phyloP scores from a whole-genome alignment of 2,329 filamentous ascomycete genomes.

The Capronia coronata region DNA sequence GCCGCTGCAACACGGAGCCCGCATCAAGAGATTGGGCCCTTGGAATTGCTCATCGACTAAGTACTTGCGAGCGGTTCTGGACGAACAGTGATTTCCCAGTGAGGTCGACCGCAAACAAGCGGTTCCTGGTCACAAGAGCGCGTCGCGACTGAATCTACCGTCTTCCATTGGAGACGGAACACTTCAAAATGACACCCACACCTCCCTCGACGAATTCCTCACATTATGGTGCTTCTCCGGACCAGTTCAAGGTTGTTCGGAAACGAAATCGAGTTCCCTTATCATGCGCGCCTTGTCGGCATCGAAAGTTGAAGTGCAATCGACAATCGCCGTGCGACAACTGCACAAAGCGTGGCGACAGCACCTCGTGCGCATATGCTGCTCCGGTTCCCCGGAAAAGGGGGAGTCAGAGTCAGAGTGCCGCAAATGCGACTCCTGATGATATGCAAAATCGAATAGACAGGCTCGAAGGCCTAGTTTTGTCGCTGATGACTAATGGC shows the following conservation, averaged over 20 bases:
- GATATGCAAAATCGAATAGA: slow-evolving; percentile 99
- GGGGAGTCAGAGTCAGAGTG: slow-evolving; percentile 49
- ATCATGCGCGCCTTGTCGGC: slow-evolving; percentile 84
- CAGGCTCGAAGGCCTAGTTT: slow-evolving; percentile 80
- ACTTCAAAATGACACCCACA: slow-evolving; percentile 58
- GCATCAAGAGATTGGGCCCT: no score
- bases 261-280: slow-evolving; percentile 88
- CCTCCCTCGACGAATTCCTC: slow-evolving; percentile 74
- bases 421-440: slow-evolving; percentile 59
- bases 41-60: no score
- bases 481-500: slow-evolving; percentile 90
- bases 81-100: neutral
- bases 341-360: slow-evolving; percentile 80
- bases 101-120: neutral
- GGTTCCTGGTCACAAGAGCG: neutral
- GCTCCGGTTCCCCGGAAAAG: slow-evolving; percentile 65
- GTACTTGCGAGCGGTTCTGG: neutral
- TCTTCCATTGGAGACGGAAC: neutral
- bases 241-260: slow-evolving; percentile 81
- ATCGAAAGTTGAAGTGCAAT: slow-evolving; percentile 94
- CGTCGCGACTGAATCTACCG: neutral
- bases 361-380: slow-evolving; percentile 77
- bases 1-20: neutral
- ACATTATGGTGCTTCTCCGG: slow-evolving; percentile 64
- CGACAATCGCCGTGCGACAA: slow-evolving; percentile 87